These are phyloP conservation scores for Hypoxylon intermedium DNA, from an alignment of 495 filamentous ascomycete species.

Conservation along the genomic window DNA sequence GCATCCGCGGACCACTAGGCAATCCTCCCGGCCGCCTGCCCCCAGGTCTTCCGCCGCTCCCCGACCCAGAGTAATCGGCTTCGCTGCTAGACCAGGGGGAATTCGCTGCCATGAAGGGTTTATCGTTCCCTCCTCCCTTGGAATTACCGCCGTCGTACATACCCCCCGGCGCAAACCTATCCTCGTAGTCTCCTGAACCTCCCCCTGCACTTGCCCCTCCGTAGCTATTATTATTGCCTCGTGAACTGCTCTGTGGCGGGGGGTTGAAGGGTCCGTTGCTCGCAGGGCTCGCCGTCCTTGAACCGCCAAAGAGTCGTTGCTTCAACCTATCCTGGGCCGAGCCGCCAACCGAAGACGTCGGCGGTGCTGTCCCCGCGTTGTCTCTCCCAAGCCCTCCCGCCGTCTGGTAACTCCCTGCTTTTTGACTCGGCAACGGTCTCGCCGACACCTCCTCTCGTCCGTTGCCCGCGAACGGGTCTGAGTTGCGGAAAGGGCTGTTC, in stretches of 20 bases:
- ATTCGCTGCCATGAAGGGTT: conserved; percentile 56
- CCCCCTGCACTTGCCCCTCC: too few relatives aligned
- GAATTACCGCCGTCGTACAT: conserved; percentile 39
- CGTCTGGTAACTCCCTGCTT: conserved; percentile 74
- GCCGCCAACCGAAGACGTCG: conserved; percentile 40
- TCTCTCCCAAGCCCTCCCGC: conserved; percentile 40
- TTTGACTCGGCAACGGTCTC: conserved; percentile 73
- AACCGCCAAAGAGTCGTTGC: conserved; percentile 57
- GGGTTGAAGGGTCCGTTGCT: conserved; percentile 47
- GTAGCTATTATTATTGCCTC: conserved; percentile 37
- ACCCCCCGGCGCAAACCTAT: conserved; percentile 52
- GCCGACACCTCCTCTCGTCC: conserved; percentile 48
- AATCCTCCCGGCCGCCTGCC: conserved; percentile 48
- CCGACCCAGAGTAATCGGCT: conserved; percentile 46
- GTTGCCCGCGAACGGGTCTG: conserved; percentile 44
- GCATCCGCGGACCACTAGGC: conserved; percentile 52
- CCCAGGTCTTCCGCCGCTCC: conserved; percentile 45
- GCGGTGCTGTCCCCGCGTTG: conserved; percentile 45
- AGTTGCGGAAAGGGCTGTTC: conserved; percentile 41
- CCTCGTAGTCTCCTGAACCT: conserved; percentile 51
- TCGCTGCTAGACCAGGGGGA: conserved; percentile 55
- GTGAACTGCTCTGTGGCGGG: conserved; percentile 44
- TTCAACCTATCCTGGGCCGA: conserved; percentile 59
- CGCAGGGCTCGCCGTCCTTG: conserved; percentile 52
- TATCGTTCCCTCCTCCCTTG: conserved; percentile 43